Evolutionary conservation across 2,329 filamentous ascomycete genomes (phyloP), one percentile per base, ranked within the genome.

Genomic region (Talaromyces sp.): DNA sequence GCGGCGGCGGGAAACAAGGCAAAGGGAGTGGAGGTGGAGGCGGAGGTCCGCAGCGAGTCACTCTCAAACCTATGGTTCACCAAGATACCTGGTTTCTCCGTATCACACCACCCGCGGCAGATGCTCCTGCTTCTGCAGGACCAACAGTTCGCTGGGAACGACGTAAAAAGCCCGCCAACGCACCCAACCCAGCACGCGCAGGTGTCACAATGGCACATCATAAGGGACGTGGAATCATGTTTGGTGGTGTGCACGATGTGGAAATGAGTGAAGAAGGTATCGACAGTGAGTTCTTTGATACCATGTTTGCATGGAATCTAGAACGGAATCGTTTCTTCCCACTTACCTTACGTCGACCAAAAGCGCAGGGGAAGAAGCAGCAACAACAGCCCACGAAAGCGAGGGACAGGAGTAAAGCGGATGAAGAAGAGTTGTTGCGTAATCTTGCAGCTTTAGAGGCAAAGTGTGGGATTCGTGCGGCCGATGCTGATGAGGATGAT

Each of bases 241-340:
- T 98, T 75, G 95, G 95, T 52, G 95, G 95, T 61, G 95, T 99
- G 3, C 92, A 97, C 72, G 93, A 97, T 70, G 90, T 96, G 0
- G 92, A 96, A 76, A 86, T 93, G 74, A 94, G 87, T 69, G 93
- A 97, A 75, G 95, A 99, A 76, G 93, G 91, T 3, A 96, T 99
- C 70, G 94, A 99, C 63, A 96, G 92, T 74, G 93, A 97, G 76
- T 99, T 99, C 79, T 99, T 98, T 81, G 94, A 97, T 72, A 86
- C 89, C 64, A 80, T 98, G 27, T 96, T 91, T 73, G 91, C 93
- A 5, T 98, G 93, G 92, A 97, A 96, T 73, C 88, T 97, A 68
- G 95, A 98, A 73, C 87, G 94, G 66, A 99, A 99, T 75, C 86
- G 95, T 9, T 98, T 97, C 81, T 97, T 98, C 82, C 91, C 90